These are phyloP conservation scores for Sideroxylon spinosum DNA, from an alignment of 179 eudicot species.

Conservation along the genomic window DNA sequence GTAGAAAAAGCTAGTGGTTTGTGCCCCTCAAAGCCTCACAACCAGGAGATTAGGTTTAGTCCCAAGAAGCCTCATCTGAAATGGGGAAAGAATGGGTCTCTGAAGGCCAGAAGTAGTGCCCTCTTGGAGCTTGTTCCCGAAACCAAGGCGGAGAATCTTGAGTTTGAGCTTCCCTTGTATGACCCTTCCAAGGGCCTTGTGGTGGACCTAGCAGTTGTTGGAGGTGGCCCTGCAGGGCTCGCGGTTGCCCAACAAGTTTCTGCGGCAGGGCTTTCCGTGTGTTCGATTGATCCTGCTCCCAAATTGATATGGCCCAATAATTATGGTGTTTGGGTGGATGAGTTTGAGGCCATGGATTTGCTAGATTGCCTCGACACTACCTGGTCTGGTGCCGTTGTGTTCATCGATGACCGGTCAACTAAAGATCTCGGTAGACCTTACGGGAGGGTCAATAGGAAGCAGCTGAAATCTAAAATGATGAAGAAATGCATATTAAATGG, in stretches of 20 bases:
- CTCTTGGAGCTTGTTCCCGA: slow-evolving; percentile 89
- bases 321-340: slow-evolving; percentile 99
- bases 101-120: slow-evolving; percentile 54
- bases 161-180: slow-evolving; percentile 83
- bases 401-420: slow-evolving; percentile 52
- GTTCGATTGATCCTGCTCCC: slow-evolving; percentile 89
- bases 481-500: slow-evolving; percentile 85
- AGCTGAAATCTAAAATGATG: slow-evolving; percentile 92
- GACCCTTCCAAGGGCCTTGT: slow-evolving; percentile 72
- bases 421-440: slow-evolving; percentile 86
- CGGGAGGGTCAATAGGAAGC: slow-evolving; percentile 90
- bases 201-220: slow-evolving; percentile 83
- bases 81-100: slow-evolving; percentile 29
- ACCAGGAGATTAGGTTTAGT: slow-evolving; percentile 30
- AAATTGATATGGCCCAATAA: slow-evolving; percentile 94
- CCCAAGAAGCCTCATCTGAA: slow-evolving; percentile 33
- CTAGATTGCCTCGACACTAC: slow-evolving; percentile 94
- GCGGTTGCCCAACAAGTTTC: slow-evolving; percentile 97
- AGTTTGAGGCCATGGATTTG: slow-evolving; percentile 97
- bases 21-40: slow-evolving; percentile 31
- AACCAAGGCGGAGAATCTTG: slow-evolving; percentile 82
- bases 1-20: slow-evolving; percentile 43
- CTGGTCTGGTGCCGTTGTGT: slow-evolving; percentile 93
- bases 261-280: slow-evolving; percentile 81
- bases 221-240: slow-evolving; percentile 98